phyloP scores from a whole-genome alignment of 179 eudicot species.

The Beta corolliflora region DNA sequence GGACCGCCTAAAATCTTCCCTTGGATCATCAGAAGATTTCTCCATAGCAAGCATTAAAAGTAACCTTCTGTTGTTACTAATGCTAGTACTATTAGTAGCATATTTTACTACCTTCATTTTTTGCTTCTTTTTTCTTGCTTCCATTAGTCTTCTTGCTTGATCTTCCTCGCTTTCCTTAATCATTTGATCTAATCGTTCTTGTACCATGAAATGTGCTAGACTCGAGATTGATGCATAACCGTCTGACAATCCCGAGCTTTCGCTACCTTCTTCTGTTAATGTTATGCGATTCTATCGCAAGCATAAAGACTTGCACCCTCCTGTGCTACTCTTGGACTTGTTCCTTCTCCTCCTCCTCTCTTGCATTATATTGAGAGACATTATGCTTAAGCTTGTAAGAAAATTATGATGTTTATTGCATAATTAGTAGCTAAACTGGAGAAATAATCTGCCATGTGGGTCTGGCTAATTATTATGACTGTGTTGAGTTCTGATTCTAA shows the following conservation, averaged over 20 bases:
- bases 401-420: constrained; percentile 6
- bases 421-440: constrained; percentile 23
- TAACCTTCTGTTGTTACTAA: too few relatives aligned
- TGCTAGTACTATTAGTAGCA: too few relatives aligned
- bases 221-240: constrained; percentile 45
- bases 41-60: too few relatives aligned
- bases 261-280: constrained; percentile 40
- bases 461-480: constrained; percentile 39
- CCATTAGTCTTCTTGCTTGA: constrained; percentile 26
- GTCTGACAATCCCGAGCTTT: constrained; percentile 40
- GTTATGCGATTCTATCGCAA: constrained; percentile 55
- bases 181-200: constrained; percentile 74
- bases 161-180: constrained; percentile 57
- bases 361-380: constrained; percentile 43
- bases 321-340: constrained; percentile 26
- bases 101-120: too few relatives aligned
- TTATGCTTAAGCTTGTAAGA: constrained; percentile 23
- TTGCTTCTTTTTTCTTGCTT: constrained; percentile 41
- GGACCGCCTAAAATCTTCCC: too few relatives aligned
- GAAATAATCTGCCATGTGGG: constrained; percentile 32
- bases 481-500: constrained; percentile 20
- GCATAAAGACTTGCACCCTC: constrained; percentile 57
- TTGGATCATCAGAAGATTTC: too few relatives aligned
- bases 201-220: constrained; percentile 74
- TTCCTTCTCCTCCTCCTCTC: constrained; percentile 17